A percentile compares a stretch with the other conserved stretches of the same genome.
Conservation (phyloP, 345 rosid species). For the Rhizophora apiculata region DNA sequence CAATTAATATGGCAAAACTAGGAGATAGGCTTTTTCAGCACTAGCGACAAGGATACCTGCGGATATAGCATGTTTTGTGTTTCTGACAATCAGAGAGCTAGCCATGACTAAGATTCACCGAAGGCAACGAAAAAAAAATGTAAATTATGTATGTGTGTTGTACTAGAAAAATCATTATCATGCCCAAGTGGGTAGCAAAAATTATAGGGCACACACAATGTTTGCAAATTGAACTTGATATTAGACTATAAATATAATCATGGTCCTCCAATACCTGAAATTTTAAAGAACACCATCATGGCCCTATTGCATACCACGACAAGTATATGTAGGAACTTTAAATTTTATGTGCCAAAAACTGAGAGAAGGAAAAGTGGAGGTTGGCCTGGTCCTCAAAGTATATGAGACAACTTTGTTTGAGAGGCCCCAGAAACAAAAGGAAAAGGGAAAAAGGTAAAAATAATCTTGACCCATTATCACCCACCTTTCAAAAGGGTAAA, state of each 20-base stretch:
- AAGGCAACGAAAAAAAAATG: background rate
- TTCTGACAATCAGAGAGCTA: no score
- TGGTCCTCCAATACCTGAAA: no score
- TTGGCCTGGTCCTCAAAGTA: conserved; percentile 34
- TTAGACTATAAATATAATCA: background rate
- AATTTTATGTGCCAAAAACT: conserved; percentile 19
- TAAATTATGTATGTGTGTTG: background rate
- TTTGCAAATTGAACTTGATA: background rate
- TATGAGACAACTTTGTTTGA: conserved; percentile 55
- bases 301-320: no score
- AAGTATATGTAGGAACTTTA: background rate
- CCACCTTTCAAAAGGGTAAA: conserved; percentile 17
- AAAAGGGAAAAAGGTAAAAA: conserved; percentile 25
- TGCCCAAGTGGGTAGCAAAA: conserved; percentile 12
- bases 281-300: no score
- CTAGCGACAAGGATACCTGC: no score
- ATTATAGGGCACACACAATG: conserved; percentile 10
- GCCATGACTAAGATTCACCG: no score
- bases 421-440: conserved; percentile 47
- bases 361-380: conserved; percentile 17
- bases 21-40: no score
- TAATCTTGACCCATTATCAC: conserved; percentile 26
- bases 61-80: no score
- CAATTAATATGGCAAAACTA: no score
- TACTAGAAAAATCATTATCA: background rate